Conservation (phyloP, 495 filamentous ascomycete genomes). For the Venustampulla echinocandica region DNA sequence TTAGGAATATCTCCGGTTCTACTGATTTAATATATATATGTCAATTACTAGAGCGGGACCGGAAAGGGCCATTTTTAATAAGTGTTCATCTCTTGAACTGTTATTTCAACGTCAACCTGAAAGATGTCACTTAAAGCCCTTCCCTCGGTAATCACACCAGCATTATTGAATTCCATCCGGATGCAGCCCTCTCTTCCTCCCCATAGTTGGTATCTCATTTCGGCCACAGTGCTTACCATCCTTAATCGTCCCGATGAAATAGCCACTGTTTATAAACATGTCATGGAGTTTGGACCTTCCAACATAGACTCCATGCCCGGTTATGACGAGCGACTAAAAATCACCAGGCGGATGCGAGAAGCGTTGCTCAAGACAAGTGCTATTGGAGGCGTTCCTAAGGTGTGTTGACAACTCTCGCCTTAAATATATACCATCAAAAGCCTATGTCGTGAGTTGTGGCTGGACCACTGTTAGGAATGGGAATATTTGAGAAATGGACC, state of each 20-base stretch:
- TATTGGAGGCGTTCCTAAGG: conserved; percentile 46
- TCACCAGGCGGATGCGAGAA: conserved; percentile 44
- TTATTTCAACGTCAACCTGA: too few relatives aligned
- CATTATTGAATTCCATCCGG: conserved; percentile 38
- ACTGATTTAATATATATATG: too few relatives aligned
- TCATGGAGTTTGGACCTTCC: conserved; percentile 27
- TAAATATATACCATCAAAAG: too few relatives aligned
- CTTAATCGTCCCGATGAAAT: conserved; percentile 49
- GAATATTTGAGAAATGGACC: too few relatives aligned
- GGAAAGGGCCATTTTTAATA: too few relatives aligned
- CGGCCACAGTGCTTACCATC: conserved; percentile 39
- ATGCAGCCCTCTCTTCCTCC: conserved; percentile 35
- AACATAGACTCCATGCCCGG: conserved; percentile 20
- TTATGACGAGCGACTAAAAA: conserved; percentile 32
- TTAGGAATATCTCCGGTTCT: too few relatives aligned
- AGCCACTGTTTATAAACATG: conserved; percentile 36
- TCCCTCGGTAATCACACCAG: conserved; percentile 25
- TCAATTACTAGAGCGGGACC: too few relatives aligned
- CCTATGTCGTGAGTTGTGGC: too few relatives aligned
- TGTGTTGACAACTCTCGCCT: conserved; percentile 15
- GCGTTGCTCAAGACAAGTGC: conserved; percentile 43
- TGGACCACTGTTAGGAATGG: too few relatives aligned
- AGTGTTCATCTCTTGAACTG: too few relatives aligned
- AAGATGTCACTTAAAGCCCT: background rate
- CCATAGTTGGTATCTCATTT: conserved; percentile 45